A percentile compares a stretch with the other conserved stretches of the same genome.
These are phyloP conservation scores for Macrophomina pseudophaseolina DNA, from an alignment of 2,329 filamentous ascomycete species.

Conservation along the genomic window DNA sequence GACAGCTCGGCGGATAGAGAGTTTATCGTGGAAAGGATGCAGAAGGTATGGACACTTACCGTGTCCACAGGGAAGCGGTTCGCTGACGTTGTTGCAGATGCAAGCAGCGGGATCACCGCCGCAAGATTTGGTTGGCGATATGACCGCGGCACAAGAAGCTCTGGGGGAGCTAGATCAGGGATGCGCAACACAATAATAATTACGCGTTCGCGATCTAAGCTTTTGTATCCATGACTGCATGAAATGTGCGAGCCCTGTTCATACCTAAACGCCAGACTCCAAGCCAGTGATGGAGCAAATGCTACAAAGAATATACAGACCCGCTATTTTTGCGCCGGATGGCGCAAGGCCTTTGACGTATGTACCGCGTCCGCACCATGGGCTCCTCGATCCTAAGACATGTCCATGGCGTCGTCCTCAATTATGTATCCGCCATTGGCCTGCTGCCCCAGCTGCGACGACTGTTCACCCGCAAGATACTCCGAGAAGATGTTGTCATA, in stretches of 20 bases:
- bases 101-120: conserved; percentile 93
- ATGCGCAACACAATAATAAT: conserved; percentile 64
- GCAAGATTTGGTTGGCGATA: conserved; percentile 86
- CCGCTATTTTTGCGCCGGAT: background rate
- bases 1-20: conserved; percentile 80
- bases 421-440: conserved; percentile 25
- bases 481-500: conserved; percentile 70
- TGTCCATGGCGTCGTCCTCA: conserved; percentile 43
- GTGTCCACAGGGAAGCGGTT: background rate
- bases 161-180: conserved; percentile 61
- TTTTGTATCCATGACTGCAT: conserved; percentile 5
- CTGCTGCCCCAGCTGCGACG: conserved; percentile 43
- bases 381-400: conserved; percentile 30
- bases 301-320: conserved; percentile 11
- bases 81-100: conserved; percentile 68
- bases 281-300: background rate
- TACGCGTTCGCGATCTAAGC: conserved; percentile 17
- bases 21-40: conserved; percentile 97
- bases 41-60: conserved; percentile 70
- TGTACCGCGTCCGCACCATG: background rate
- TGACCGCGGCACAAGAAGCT: conserved; percentile 79
- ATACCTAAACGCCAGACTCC: conserved; percentile 4
- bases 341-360: background rate
- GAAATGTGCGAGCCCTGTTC: background rate
- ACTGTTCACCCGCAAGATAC: conserved; percentile 23